phyloP scores from a whole-genome alignment of 768 basidiomycete genomes.

The Tricholoma furcatifolium region DNA sequence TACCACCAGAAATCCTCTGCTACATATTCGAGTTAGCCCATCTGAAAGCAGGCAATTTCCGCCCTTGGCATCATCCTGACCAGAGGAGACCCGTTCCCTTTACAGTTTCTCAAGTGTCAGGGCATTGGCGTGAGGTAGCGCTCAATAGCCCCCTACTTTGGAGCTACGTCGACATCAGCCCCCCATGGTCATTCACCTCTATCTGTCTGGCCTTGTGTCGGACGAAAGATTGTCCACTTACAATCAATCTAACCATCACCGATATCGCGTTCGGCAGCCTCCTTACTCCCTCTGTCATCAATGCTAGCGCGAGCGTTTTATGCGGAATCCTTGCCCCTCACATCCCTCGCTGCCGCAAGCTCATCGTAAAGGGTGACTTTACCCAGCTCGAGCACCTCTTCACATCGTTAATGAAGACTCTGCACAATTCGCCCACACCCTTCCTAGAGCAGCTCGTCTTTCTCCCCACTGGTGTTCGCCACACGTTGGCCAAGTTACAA shows the following conservation, averaged over 20 bases:
- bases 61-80: constrained; percentile 2
- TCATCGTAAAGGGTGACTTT: constrained; percentile 18
- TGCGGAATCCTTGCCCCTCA: constrained; percentile 9
- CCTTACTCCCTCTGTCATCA: constrained; percentile 8
- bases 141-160: constrained; percentile 14
- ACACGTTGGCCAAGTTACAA: not conserved
- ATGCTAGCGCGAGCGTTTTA: constrained; percentile 10
- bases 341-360: constrained; percentile 14
- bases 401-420: constrained; percentile 7
- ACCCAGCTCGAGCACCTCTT: constrained; percentile 13
- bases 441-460: constrained; percentile 13
- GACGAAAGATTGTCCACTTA: constrained; percentile 12
- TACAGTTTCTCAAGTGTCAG: constrained; percentile 17
- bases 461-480: constrained; percentile 1
- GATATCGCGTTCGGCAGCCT: constrained; percentile 9
- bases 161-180: constrained; percentile 16
- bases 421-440: constrained; percentile 5
- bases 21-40: constrained; percentile 13
- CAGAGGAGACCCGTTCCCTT: constrained; percentile 5
- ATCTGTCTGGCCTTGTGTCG: constrained; percentile 9
- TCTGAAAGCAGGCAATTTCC: not conserved
- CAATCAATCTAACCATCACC: constrained; percentile 12
- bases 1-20: constrained; percentile 16
- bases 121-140: constrained; percentile 17
- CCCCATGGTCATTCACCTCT: constrained; percentile 14